Conservation (phyloP, 257 asterid species). For the Solanum tarijense region DNA sequence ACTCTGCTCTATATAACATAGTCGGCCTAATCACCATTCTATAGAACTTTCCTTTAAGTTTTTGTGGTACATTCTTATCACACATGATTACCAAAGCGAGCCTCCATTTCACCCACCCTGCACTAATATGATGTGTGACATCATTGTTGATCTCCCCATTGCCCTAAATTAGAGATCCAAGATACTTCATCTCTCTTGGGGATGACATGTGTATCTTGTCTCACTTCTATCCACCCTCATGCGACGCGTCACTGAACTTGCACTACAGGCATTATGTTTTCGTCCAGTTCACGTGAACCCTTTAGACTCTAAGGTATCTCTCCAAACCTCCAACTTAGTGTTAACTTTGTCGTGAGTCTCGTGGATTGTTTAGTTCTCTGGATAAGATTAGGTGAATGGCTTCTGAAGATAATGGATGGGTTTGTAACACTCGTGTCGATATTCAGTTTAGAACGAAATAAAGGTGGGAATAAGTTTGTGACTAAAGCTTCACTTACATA, state of each 20-base stretch:
- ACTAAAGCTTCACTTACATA: neutral
- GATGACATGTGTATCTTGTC: neutral
- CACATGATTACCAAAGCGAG: neutral
- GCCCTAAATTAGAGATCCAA: neutral
- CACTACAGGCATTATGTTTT: neutral
- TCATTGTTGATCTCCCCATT: neutral
- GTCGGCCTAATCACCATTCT: neutral
- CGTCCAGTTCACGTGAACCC: neutral
- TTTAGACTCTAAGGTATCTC: neutral
- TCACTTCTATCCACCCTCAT: neutral
- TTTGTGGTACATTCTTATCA: neutral
- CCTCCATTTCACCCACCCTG: neutral
- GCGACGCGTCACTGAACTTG: neutral
- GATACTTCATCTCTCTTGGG: neutral
- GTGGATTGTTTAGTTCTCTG: neutral
- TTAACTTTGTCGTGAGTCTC: neutral
- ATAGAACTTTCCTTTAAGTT: neutral
- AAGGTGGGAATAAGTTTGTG: neutral
- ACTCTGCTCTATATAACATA: neutral
- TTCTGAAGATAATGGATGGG: neutral
- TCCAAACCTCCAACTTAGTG: neutral
- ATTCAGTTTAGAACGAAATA: neutral
- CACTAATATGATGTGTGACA: neutral
- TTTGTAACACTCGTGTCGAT: neutral
- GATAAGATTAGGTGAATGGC: neutral